These are phyloP conservation scores for Rhizomucor pusillus DNA, from an alignment of 371 early-diverging fungal species.

Conservation along the genomic window DNA sequence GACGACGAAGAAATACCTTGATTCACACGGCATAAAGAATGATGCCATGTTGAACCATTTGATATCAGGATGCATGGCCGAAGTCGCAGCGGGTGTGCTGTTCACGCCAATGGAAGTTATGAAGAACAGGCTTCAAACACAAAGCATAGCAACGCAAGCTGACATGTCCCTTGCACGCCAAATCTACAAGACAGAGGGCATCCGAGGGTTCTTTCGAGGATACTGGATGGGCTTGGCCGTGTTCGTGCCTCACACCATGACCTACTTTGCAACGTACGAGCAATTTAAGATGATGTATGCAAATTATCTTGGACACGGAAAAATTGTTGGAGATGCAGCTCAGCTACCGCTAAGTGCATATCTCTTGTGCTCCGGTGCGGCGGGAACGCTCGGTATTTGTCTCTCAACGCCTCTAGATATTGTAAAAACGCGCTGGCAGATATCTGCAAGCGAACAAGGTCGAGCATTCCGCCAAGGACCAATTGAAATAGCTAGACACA, in stretches of 20 bases:
- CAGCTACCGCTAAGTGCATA: slow-evolving; percentile 50
- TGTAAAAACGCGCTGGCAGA: slow-evolving; percentile 84
- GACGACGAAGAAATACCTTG: slow-evolving; percentile 47
- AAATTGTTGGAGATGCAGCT: slow-evolving; percentile 9
- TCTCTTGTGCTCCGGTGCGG: slow-evolving; percentile 54
- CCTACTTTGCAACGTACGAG: slow-evolving; percentile 79
- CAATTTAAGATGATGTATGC: slow-evolving; percentile 55
- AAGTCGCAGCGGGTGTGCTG: slow-evolving; percentile 51
- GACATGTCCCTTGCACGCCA: slow-evolving; percentile 5
- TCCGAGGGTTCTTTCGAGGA: slow-evolving; percentile 71
- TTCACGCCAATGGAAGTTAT: slow-evolving; percentile 87
- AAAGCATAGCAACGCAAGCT: background rate
- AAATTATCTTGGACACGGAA: background rate
- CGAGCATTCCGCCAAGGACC: slow-evolving; percentile 26
- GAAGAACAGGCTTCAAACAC: slow-evolving; percentile 67
- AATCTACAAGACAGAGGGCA: slow-evolving; percentile 59
- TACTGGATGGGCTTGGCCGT: slow-evolving; percentile 72
- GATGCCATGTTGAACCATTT: slow-evolving; percentile 41
- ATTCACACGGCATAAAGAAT: background rate
- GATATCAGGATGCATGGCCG: slow-evolving; percentile 54
- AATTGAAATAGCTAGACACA: slow-evolving; percentile 43
- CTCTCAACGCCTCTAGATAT: slow-evolving; percentile 75
- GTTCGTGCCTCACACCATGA: slow-evolving; percentile 67
- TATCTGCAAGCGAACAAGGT: slow-evolving; percentile 45
- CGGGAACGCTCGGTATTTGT: slow-evolving; percentile 57